A percentile compares a stretch with the other conserved stretches of the same genome.
Evolutionary conservation across 192 early-diverging fungal genomes (phyloP).

Genomic region (Coemansia sp.): DNA sequence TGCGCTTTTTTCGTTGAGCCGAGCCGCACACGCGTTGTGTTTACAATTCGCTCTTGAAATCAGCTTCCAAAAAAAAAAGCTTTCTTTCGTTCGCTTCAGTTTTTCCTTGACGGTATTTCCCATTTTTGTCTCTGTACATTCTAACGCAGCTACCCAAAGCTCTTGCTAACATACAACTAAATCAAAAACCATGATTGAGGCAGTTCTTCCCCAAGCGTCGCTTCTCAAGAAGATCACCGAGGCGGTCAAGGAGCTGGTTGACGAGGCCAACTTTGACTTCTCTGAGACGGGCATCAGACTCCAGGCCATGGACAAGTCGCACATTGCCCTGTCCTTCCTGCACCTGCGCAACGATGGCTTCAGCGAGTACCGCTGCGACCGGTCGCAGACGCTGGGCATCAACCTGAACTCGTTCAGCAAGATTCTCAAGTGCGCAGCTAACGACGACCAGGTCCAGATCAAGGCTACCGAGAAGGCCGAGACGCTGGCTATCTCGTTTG

Average conservation of each 20-base stretch:
- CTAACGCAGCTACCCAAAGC: neutral
- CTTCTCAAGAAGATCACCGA: constrained; percentile 95
- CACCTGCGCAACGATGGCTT: constrained; percentile 79
- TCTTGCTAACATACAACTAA: neutral
- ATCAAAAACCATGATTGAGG: constrained; percentile 75
- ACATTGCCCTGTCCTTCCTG: constrained; percentile 91
- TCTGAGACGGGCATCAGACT: constrained; percentile 90
- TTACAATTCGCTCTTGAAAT: constrained; percentile 1
- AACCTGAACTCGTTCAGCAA: constrained; percentile 84
- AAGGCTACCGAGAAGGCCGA: constrained; percentile 88
- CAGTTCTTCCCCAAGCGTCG: constrained; percentile 79
- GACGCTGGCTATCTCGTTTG: constrained; percentile 73
- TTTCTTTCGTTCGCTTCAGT: neutral
- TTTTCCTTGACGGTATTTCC: neutral
- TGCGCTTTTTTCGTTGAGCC: neutral
- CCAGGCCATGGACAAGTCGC: constrained; percentile 99
- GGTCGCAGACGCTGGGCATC: constrained; percentile 86
- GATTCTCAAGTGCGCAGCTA: constrained; percentile 89
- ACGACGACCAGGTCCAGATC: constrained; percentile 89
- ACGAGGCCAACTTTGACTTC: constrained; percentile 98
- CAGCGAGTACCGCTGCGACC: constrained; percentile 88
- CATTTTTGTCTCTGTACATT: constrained; percentile 2
- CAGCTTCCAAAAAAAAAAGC: neutral
- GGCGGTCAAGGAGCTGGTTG: constrained; percentile 96
- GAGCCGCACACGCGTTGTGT: constrained; percentile 7